Percentiles rank a stretch among this genome's conserved stretches.
These are phyloP conservation scores for Castanea crenata DNA, from an alignment of 306 rosid genomes.

Conservation along the genomic window DNA sequence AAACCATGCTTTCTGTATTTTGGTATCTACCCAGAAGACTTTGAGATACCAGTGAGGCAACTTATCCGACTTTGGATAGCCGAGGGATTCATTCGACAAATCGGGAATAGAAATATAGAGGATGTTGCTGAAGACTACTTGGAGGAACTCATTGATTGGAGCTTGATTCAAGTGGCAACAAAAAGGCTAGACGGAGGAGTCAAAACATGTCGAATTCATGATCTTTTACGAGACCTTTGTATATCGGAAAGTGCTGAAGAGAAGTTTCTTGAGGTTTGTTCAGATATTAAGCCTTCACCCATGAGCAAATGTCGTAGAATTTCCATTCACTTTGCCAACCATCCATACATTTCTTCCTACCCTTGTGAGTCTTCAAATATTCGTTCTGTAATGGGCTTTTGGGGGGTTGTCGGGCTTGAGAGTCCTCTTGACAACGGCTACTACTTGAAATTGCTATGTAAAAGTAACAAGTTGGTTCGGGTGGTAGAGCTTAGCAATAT, in stretches of 20 bases:
- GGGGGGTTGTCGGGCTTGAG: fast-evolving
- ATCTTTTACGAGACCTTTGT: neutral
- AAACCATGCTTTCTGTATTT: too few species aligned
- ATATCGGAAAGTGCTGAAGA: neutral
- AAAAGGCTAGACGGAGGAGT: neutral
- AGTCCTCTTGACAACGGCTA: too few species aligned
- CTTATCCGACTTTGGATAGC: too few species aligned
- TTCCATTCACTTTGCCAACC: neutral
- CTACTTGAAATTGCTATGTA: too few species aligned
- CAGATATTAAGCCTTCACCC: fast-evolving
- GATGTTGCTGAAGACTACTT: neutral
- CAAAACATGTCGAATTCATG: neutral
- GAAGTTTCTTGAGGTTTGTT: neutral
- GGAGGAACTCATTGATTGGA: neutral
- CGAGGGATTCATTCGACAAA: fast-evolving
- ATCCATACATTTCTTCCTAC: neutral
- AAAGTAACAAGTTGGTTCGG: too few species aligned
- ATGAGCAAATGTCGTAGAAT: neutral
- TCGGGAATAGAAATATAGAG: neutral
- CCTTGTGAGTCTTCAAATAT: neutral
- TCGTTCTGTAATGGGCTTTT: fast-evolving
- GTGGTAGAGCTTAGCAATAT: too few species aligned
- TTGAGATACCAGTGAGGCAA: too few species aligned
- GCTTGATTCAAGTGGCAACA: neutral
- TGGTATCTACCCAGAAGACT: too few species aligned